Base-by-base conservation (phyloP, 2,329 filamentous ascomycete species). In the Exophiala lecanii-corni region DNA sequence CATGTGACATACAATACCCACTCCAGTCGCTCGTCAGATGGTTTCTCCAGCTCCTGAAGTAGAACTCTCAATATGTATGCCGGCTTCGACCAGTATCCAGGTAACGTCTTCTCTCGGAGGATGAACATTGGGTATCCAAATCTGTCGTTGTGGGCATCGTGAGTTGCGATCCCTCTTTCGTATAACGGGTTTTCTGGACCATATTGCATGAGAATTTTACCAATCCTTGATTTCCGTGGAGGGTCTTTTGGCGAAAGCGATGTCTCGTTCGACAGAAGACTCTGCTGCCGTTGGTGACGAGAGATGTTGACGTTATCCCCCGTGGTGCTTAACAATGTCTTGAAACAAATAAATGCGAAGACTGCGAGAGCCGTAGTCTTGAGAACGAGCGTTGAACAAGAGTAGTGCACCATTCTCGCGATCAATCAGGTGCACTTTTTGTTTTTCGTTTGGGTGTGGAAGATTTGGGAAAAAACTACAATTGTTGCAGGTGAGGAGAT, bases 191-290 rank as follows among this genome's bases (percentile, higher is more conserved):
- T 60, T 4, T 49, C 49, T 18, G 56, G 48, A n/a, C 60, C 62
- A 45, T 59, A 63, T 5, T 63, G 43, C 52, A 62, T 63, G 15
- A 60, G 59, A 6, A 63, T 60, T 45, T 64, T 65, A 5, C 51
- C 59, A 18, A 65, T 30, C 23, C 35, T 41, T 18, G 43, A 45
- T 10, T 39, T 26, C 23, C 23, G 23, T 26, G 7, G 23, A 26
- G 6, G 23, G 23, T 26, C 7, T 12, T 7, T 12, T 26, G 23
- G 23, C 12, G 12, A 26, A 12, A 7, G 23, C 12, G 12, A 12
- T 26, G 12, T 26, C n/a, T n/a, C n/a, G n/a, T n/a, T n/a, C n/a
- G n/a, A n/a, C n/a, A n/a, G n/a, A n/a, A n/a, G n/a, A n/a, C n/a
- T n/a, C n/a, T n/a, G n/a, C n/a, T n/a, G n/a, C n/a, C n/a, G n/a